Percentiles rank a stretch among this genome's conserved stretches.
Evolutionary conservation across 1,284 basidiomycete genomes (phyloP).

Genomic region (Trametes sp.): DNA sequence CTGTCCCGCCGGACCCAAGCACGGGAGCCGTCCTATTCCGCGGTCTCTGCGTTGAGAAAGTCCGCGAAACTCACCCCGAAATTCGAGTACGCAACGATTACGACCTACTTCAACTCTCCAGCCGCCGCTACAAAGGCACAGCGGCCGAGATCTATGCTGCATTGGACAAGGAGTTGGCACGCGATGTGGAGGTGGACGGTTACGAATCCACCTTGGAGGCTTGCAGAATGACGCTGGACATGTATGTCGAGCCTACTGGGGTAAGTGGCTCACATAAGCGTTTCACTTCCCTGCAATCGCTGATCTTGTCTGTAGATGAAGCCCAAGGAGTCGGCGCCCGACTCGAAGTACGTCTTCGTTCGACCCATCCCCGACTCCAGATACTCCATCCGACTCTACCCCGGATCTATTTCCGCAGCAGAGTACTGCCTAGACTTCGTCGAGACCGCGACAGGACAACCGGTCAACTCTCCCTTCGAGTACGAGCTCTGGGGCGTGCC

Average conservation of each 20-base stretch:
- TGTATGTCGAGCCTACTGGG: background rate
- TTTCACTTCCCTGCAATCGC: background rate
- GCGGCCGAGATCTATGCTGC: background rate
- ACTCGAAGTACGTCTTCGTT: background rate
- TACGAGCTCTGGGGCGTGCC: slow-evolving; percentile 11
- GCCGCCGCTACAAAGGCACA: background rate
- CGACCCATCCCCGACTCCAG: background rate
- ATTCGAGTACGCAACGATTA: background rate
- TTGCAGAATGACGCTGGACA: background rate
- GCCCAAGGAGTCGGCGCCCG: too few species aligned
- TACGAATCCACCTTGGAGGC: background rate
- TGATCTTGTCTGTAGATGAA: too few species aligned
- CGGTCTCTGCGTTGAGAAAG: background rate
- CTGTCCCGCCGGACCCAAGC: background rate
- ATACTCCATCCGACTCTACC: slow-evolving; percentile 7
- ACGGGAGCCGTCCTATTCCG: background rate
- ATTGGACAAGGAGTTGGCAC: background rate
- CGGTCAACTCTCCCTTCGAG: slow-evolving; percentile 18
- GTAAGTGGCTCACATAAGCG: background rate
- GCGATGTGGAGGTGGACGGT: background rate
- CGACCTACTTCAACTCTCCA: background rate
- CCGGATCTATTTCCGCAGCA: background rate
- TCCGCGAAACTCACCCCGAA: background rate
- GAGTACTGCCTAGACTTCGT: slow-evolving; percentile 19
- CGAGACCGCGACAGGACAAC: slow-evolving; percentile 11